These are phyloP conservation scores for Pseudozyma thailandica DNA, from an alignment of 1,284 basidiomycete genomes.

Conservation along the genomic window DNA sequence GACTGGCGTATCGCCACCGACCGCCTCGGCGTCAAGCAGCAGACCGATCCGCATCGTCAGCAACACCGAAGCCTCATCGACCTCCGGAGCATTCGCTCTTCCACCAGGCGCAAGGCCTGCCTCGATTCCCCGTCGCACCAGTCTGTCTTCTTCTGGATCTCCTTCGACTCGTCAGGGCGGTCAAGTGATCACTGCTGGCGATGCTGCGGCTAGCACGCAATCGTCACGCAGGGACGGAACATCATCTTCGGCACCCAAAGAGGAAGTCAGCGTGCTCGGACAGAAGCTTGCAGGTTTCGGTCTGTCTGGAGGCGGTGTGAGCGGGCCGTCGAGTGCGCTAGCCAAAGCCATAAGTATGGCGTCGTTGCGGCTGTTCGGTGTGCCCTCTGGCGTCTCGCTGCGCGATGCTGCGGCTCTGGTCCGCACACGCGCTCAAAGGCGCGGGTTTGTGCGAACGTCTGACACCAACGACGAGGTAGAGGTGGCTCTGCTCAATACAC, in stretches of 20 bases:
- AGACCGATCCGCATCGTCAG: slow-evolving; percentile 26
- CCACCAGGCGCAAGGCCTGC: slow-evolving; percentile 51
- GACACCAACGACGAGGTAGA: slow-evolving; percentile 70
- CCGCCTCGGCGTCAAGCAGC: slow-evolving; percentile 11
- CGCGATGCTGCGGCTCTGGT: slow-evolving; percentile 55
- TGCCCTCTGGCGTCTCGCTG: slow-evolving; percentile 69
- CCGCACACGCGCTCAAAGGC: slow-evolving; percentile 63
- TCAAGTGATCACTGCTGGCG: slow-evolving; percentile 34
- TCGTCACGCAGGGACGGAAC: slow-evolving; percentile 21
- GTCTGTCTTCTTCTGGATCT: slow-evolving; percentile 47
- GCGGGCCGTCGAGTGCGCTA: slow-evolving; percentile 60
- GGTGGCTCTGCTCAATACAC: slow-evolving; percentile 77
- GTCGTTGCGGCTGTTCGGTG: slow-evolving; percentile 88
- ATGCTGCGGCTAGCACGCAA: slow-evolving; percentile 32
- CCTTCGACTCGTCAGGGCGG: slow-evolving; percentile 41
- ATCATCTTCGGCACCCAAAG: slow-evolving; percentile 15
- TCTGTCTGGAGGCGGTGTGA: slow-evolving; percentile 9
- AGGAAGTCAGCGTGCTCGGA: slow-evolving; percentile 47
- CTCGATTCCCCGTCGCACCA: slow-evolving; percentile 42
- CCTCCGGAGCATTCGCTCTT: slow-evolving; percentile 53
- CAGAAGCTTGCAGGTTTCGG: slow-evolving; percentile 34
- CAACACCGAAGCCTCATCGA: slow-evolving; percentile 11
- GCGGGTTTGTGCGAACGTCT: slow-evolving; percentile 39
- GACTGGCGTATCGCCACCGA: slow-evolving; percentile 22
- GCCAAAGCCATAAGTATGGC: slow-evolving; percentile 87